Percentiles rank a stretch among this genome's conserved stretches.
phyloP scores from a whole-genome alignment of 306 rosid genomes.

The Cucurbita maxima region DNA sequence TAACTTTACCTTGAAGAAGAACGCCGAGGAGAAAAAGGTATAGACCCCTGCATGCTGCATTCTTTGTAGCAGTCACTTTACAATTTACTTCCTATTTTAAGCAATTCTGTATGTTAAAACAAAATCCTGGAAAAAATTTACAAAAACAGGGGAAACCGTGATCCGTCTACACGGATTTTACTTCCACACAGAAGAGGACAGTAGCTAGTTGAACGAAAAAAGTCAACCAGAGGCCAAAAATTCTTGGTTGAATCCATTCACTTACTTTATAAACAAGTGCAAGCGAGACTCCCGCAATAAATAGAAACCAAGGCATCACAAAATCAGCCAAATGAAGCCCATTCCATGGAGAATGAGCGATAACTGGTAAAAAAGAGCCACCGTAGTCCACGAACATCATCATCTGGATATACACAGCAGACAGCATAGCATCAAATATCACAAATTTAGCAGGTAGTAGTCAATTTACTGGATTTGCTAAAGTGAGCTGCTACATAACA shows the following conservation, averaged over 20 bases:
- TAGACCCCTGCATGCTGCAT: conserved; percentile 36
- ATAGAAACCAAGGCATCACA: conserved; percentile 82
- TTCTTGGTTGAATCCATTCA: neutral
- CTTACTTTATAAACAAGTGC: conserved; percentile 65
- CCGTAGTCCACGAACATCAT: conserved; percentile 81
- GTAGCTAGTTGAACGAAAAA: neutral
- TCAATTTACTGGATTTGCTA: neutral
- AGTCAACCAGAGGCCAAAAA: neutral
- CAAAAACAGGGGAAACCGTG: conserved; percentile 3
- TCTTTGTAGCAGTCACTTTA: conserved; percentile 40
- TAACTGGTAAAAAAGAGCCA: conserved; percentile 48
- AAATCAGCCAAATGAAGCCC: conserved; percentile 75
- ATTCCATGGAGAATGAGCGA: conserved; percentile 72
- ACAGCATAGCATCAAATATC: neutral
- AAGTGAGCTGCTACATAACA: neutral
- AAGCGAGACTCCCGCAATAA: conserved; percentile 65
- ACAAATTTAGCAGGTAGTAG: neutral
- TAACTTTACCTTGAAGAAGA: conserved; percentile 64
- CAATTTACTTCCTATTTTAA: conserved; percentile 36
- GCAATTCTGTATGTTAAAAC: neutral
- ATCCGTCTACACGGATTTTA: neutral
- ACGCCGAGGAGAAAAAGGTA: conserved; percentile 56
- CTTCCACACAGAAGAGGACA: neutral
- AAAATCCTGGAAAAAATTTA: neutral
- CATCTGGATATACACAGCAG: conserved; percentile 29